Evolutionary conservation across 2,329 filamentous ascomycete genomes (phyloP), one percentile per base, ranked within the genome.

Genomic region (Annulohypoxylon truncatum): DNA sequence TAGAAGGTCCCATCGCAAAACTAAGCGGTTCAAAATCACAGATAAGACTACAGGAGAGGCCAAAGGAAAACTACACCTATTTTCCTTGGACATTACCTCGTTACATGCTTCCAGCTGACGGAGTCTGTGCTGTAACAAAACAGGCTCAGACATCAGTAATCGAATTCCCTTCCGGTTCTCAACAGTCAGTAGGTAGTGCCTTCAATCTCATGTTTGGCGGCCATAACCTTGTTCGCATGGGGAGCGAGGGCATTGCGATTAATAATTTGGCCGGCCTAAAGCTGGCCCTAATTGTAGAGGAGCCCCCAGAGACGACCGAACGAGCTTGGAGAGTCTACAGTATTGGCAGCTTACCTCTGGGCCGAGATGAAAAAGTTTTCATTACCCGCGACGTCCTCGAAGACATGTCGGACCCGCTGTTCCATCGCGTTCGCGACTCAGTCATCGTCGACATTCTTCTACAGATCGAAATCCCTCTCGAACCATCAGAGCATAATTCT

Each of bases 51-150:
- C 56, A 13, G 38, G 18, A 61, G 3, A 77, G 71, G 42, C 90
- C 89, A 12, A 87, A 87, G 5, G 89, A 89, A 0, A 97, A 97
- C 73, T 90, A 94, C 77, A 95, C 91, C 0, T 90, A 92, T 73
- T 98, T 94, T 74, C 96, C 96, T 0, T 98, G 95, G 95, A 98
- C 96, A 0, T 82, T 99, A 0, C 95, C 96, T 0, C 82, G 84
- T 0, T 84, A 87, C 24, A 83, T 97, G 71, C 85, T 97, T 2
- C 93, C 94, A 0, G 79, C 82, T 8, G 89, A 96, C 73, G 95
- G 92, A 0, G 90, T 85, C n/a, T 97, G 93, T 71, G 85, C 90
- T 3, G 88, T 87, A 10, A 90, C 97, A 70, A 84, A 88, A 4
- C 83, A 89, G 61, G 90, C 91, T 15, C 84, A 90, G 8, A 91